Evolutionary conservation across 306 rosid genomes (phyloP).

Genomic region (Potentilla sterilis): DNA sequence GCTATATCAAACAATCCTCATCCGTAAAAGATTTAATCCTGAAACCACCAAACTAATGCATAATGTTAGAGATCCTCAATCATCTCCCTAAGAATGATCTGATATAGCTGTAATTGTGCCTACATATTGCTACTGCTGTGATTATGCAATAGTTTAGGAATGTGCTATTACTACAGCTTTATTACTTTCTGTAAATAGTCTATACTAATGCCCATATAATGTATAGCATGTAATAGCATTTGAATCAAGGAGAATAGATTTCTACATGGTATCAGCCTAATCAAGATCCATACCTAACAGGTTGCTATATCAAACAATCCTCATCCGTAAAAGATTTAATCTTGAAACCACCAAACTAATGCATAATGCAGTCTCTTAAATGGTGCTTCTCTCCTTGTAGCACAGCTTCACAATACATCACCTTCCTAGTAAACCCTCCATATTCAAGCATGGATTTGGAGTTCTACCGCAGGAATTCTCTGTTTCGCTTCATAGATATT

Average conservation of each 20-base stretch:
- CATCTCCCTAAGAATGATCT: too few species aligned
- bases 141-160: too few species aligned
- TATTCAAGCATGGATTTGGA: conserved; percentile 47
- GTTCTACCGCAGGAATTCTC: conserved; percentile 30
- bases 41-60: neutral
- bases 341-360: neutral
- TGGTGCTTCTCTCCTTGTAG: neutral
- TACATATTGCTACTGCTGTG: too few species aligned
- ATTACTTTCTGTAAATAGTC: too few species aligned
- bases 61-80: too few species aligned
- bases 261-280: too few species aligned
- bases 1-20: neutral
- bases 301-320: neutral
- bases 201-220: too few species aligned
- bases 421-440: neutral
- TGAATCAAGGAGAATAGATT: too few species aligned
- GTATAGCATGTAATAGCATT: too few species aligned
- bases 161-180: too few species aligned
- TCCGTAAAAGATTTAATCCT: neutral
- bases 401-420: neutral
- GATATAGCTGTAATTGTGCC: too few species aligned
- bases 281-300: too few species aligned
- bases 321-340: conserved; percentile 2
- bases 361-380: neutral
- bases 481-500: conserved; percentile 34